Base-by-base conservation (phyloP, 1,284 basidiomycete genomes). In the Irpex lacteus region DNA sequence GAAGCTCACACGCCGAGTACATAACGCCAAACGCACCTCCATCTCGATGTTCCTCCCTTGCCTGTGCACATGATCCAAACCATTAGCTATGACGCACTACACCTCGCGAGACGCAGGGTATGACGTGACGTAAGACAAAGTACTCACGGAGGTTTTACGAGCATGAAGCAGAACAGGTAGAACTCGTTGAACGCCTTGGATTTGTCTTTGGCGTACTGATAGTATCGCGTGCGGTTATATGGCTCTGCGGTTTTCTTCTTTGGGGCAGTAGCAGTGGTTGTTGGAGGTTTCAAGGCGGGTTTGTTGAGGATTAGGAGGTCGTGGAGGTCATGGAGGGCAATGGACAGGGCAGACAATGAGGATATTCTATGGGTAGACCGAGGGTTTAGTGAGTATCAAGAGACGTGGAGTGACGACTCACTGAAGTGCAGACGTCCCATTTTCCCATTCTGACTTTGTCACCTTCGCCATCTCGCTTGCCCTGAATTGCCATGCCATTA, bases 31-130 rank as follows among this genome's bases (percentile, higher is more conserved):
- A 44, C 40, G 40, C 66, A 90, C 90, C 77, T 93, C 90, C 80
- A 92, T 90, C 61, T 92, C 90, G 67, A 92, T 86, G 72, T 89
- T 92, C 67, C 86, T 81, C 11, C 86, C 85, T 72, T 82, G 81
- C 71, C 89, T 91, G 61, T 13, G 32, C 53, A 40, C 40, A 44
- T 44, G 40, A 44, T 15, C 40, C 49, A 18, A 63, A 3, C 36
- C 11, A 7, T 32, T 15, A 13, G 32, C 7, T 34, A 13, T 49
- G 7, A 56, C 8, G 9, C 9, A 18, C 50, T 53, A 53, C n/a
- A 13, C 21, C 15, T 47, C 44, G 21, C n/a, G 49, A 47, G 26
- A 54, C 4, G 13, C 40, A 9, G 15, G 26, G 26, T 26, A 26
- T 26, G 26, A 26, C 26, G 40, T 44, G 40, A 44, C 40, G 5